Evolutionary conservation across 2,329 filamentous ascomycete genomes (phyloP).

Genomic region (Beauveria medogensis): DNA sequence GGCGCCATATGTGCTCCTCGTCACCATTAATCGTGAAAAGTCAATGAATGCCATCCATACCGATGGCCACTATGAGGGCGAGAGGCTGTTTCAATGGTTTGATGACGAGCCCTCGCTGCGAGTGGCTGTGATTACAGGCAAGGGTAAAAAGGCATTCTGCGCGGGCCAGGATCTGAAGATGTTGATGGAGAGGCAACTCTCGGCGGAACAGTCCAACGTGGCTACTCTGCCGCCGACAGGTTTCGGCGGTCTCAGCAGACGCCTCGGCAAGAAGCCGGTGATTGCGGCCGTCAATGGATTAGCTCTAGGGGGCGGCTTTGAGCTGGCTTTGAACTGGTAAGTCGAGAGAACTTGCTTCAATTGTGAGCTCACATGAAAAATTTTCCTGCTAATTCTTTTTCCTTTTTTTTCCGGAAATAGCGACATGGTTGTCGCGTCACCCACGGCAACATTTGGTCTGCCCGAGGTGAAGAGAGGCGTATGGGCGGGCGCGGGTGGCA

Average conservation of each 20-base stretch:
- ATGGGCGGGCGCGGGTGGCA: constrained; percentile 42
- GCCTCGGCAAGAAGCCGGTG: constrained; percentile 51
- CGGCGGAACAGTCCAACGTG: constrained; percentile 9
- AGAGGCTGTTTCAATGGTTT: constrained; percentile 43
- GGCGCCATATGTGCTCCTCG: constrained; percentile 37
- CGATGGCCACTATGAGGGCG: constrained; percentile 39
- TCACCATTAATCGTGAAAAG: constrained; percentile 43
- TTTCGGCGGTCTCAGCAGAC: constrained; percentile 40
- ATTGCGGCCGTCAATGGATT: constrained; percentile 53
- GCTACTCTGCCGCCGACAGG: constrained; percentile 31
- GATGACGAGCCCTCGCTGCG: constrained; percentile 40
- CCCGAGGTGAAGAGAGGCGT: constrained; percentile 48
- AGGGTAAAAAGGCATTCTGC: constrained; percentile 44
- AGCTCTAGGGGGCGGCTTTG: constrained; percentile 49
- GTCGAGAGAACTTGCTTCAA: constrained; percentile 11
- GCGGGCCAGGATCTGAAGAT: constrained; percentile 49
- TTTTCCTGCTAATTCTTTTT: too few species aligned
- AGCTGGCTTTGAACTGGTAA: constrained; percentile 47
- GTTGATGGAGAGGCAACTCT: constrained; percentile 29
- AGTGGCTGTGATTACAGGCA: constrained; percentile 42
- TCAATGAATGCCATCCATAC: constrained; percentile 38
- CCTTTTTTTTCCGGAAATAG: constrained; percentile 17
- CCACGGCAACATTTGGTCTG: constrained; percentile 42
- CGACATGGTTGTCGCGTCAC: constrained; percentile 45
- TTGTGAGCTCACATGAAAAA: too few species aligned